Evolutionary conservation across 2,329 filamentous ascomycete species (phyloP), one percentile per base, ranked within the genome.

Genomic region (Aspergillus sp.): DNA sequence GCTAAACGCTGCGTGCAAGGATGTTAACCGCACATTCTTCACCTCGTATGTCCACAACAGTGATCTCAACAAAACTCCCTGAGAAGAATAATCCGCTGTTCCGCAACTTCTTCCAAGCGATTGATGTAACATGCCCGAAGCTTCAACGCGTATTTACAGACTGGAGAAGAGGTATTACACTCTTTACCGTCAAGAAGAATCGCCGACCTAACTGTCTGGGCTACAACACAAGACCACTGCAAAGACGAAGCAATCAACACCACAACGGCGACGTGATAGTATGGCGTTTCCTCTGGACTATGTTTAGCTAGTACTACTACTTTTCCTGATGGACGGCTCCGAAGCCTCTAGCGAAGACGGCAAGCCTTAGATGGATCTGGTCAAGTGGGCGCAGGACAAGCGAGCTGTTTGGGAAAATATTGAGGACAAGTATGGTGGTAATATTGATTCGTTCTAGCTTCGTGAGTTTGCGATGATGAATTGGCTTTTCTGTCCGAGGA

Each of bases 41-140:
- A 50, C 49, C n/a, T 50, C 49, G 3, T 50, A 50, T 22, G 22
- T 39, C n/a, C 49, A 50, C 44, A 15, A 20, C 23, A 38, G 44
- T 35, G 49, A 50, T 7, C 45, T 50, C 15, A 19, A 3, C 7
- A 37, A 37, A 37, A 5, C 45, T 50, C 5, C 10, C 12, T 7
- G 37, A 45, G 7, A 27, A 13, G 27, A 50, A 50, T 17, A 15
- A 13, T 4, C 43, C 49, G 6, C 20, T 50, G 4, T 50, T 50
- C 25, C 20, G 30, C 13, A 50, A 50, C 23, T 50, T 50, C 9
- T 12, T 50, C 20, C 23, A 27, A 7, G 42, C 41, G 5, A 17
- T 50, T 23, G 45, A 48, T 47, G 27, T 27, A 7, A 37, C 27
- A 5, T 41, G 47, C 10, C 37, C 42, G 12, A 35, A 27, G 7